phyloP scores from a whole-genome alignment of 208 protist genomes.

The Wallacemonas sp. region DNA sequence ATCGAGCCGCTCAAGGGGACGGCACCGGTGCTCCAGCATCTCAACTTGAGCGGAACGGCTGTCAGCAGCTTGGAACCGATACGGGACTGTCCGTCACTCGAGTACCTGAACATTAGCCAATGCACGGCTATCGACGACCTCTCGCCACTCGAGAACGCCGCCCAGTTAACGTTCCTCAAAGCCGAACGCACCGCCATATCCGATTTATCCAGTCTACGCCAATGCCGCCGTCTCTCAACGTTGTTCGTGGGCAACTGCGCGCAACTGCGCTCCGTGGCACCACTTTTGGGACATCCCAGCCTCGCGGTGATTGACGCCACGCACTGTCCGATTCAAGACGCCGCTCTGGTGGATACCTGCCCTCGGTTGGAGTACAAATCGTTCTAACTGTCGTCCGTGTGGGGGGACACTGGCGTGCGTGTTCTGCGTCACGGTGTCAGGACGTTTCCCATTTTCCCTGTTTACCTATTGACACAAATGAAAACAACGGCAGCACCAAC shows the following conservation, averaged over 20 bases:
- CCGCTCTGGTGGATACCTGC: background rate
- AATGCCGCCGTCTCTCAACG: background rate
- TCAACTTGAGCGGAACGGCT: background rate
- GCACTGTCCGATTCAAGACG: background rate
- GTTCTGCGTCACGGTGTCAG: too few species aligned
- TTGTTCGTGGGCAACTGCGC: background rate
- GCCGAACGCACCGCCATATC: background rate
- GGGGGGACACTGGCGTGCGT: too few species aligned
- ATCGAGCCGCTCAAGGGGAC: background rate
- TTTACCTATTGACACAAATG: too few species aligned
- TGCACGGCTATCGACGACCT: constrained; percentile 2
- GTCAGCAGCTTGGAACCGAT: background rate
- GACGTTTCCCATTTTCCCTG: too few species aligned
- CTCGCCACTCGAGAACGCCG: background rate
- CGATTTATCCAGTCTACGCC: background rate
- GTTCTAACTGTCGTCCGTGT: too few species aligned
- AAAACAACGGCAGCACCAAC: too few species aligned
- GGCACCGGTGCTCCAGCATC: background rate
- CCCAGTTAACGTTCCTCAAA: background rate
- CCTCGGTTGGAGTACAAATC: background rate
- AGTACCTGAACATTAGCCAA: background rate
- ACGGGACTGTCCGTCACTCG: background rate
- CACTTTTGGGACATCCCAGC: background rate
- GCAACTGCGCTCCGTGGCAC: background rate
- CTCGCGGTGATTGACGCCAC: background rate